Base-by-base conservation (phyloP, 116 monocot species). In the Trichopus zeylanicus region DNA sequence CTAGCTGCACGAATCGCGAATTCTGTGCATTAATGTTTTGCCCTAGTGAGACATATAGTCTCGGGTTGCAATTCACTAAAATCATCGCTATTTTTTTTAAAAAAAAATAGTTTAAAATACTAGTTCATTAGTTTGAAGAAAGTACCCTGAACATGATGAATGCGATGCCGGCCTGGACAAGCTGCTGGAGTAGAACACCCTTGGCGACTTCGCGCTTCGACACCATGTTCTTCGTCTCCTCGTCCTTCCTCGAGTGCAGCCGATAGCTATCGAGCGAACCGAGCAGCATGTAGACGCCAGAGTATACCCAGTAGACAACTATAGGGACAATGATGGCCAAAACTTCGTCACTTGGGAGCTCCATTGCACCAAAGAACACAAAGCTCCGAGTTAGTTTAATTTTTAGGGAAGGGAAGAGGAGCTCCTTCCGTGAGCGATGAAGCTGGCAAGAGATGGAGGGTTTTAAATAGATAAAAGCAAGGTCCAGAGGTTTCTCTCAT, bases 211-310 rank as follows among this genome's bases (percentile, higher is more conserved):
- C 27, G 6, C 28, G 25, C 53, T 53, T 53, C 18, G 53, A 53
- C 12, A 53, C 53, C 26, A 53, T 12, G 53, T 53, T 53, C 53
- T 53, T 53, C 15, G 13, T 26, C 6, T 53, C 13, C 4, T 53
- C 53, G 2, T 53, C 53, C 26, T 53, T 16, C 26, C 15, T 53
- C 8, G 53, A 53, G 53, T 53, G 53, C 8, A 53, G 53, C 3
- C 53, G 53, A 53, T 53, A 53, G 5, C 28, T 53, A 12, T 29
- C 53, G 26, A 53, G 28, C 5, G 19, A 19, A 8, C 31, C 32
- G 32, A 57, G 33, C 7, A 23, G 6, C 21, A 57, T 21, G 57
- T 57, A 57, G 19, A 57, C 19, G 20, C 57, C 57, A 9, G 57
- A 57, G 33, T 57, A 57, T 7, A 57, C 6, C 57, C 57, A 57